phyloP scores from a whole-genome alignment of 352 stramenopile species.

The Peronosclerospora sorghi region DNA sequence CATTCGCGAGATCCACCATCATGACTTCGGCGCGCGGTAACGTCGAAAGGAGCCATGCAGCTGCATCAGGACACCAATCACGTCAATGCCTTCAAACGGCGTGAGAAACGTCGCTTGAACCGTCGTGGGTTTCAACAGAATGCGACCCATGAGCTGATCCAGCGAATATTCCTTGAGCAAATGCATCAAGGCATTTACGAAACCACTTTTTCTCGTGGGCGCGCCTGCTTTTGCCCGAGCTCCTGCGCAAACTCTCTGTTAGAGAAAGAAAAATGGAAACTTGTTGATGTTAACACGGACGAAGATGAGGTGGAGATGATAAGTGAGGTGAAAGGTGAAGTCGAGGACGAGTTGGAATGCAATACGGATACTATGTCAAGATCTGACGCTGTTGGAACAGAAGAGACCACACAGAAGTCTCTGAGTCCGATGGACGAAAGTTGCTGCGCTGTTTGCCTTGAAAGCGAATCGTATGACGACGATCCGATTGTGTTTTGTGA shows the following conservation, averaged over 20 bases:
- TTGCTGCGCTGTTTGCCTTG: slow-evolving; percentile 66
- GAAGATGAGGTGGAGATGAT: slow-evolving; percentile 11
- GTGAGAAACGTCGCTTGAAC: no score
- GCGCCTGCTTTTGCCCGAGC: no score
- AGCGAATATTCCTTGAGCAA: no score
- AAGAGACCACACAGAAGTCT: no score
- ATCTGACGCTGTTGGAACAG: not conserved
- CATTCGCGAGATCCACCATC: no score
- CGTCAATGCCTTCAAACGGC: no score
- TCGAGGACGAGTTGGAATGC: not conserved
- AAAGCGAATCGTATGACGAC: slow-evolving; percentile 76
- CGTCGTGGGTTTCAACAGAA: no score
- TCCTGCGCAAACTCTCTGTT: no score
- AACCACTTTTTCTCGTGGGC: slow-evolving; percentile 18
- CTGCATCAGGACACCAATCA: no score
- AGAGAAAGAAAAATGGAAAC: not conserved
- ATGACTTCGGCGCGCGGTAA: no score
- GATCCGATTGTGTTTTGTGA: slow-evolving; percentile 88
- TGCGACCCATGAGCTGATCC: no score
- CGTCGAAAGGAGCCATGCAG: no score
- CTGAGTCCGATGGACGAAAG: slow-evolving; percentile 18
- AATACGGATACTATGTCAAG: not conserved
- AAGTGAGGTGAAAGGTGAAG: slow-evolving; percentile 2
- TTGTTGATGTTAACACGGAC: slow-evolving; percentile 12
- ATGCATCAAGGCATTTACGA: slow-evolving; percentile 6